Evolutionary conservation across 192 early-diverging fungal genomes (phyloP).

Genomic region (Ambispora gerdemannii): DNA sequence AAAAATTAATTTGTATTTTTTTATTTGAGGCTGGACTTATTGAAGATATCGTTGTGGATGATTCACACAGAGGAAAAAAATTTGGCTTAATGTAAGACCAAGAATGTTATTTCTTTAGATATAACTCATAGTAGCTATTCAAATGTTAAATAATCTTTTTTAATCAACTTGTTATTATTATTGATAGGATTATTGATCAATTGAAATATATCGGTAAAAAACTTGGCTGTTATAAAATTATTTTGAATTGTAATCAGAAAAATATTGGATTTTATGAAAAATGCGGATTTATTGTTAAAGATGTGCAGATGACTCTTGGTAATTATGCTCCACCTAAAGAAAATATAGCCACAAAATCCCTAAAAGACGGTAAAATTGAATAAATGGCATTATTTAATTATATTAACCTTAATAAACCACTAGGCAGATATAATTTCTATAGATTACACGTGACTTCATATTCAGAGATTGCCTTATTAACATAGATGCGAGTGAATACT

Average conservation of each 20-base stretch:
- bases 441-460: too few relatives aligned
- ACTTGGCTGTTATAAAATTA: conserved; percentile 90
- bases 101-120: background rate
- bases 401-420: too few relatives aligned
- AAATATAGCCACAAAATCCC: too few relatives aligned
- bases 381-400: too few relatives aligned
- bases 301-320: conserved; percentile 67
- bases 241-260: conserved; percentile 63
- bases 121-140: too few relatives aligned
- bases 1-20: background rate
- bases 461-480: too few relatives aligned
- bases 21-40: conserved; percentile 74
- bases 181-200: conserved; percentile 74
- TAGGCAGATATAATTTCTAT: too few relatives aligned
- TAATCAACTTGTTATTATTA: background rate
- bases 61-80: conserved; percentile 68
- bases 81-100: conserved; percentile 52
- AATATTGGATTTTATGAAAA: conserved; percentile 94
- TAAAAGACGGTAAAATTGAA: too few relatives aligned
- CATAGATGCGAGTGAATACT: too few relatives aligned
- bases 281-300: conserved; percentile 79
- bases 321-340: conserved; percentile 5
- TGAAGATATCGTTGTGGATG: conserved; percentile 83
- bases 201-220: conserved; percentile 69
- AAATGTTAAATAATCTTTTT: too few relatives aligned